phyloP scores from a whole-genome alignment of 2,329 filamentous ascomycete species.

The Pestalotiopsis sp. region DNA sequence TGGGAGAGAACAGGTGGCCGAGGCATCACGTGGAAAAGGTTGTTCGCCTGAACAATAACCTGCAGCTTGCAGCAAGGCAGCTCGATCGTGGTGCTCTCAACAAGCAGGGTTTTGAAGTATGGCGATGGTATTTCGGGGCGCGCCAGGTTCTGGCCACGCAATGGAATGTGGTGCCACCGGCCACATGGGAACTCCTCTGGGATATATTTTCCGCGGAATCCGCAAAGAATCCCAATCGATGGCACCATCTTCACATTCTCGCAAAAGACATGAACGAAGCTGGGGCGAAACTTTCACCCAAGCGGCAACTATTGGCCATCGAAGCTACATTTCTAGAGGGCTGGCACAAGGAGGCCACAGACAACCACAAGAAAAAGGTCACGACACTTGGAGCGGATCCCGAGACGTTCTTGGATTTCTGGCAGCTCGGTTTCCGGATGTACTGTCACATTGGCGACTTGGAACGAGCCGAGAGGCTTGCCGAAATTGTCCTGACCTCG shows the following conservation, averaged over 20 bases:
- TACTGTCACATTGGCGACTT: slow-evolving; percentile 59
- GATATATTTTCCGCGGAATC: slow-evolving; percentile 56
- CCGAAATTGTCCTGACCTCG: slow-evolving; percentile 53
- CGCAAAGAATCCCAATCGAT: slow-evolving; percentile 54
- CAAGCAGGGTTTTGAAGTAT: slow-evolving; percentile 31
- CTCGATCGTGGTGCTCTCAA: slow-evolving; percentile 4
- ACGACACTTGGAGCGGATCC: slow-evolving; percentile 52
- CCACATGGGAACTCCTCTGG: slow-evolving; percentile 71
- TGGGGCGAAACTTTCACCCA: slow-evolving; percentile 54
- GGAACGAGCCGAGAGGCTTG: slow-evolving; percentile 60
- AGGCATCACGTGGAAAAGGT: background rate
- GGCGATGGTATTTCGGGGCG: slow-evolving; percentile 53
- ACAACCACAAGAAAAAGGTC: slow-evolving; percentile 64
- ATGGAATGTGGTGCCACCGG: slow-evolving; percentile 59
- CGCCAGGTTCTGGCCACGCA: slow-evolving; percentile 45
- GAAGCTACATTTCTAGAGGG: slow-evolving; percentile 69
- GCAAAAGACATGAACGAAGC: slow-evolving; percentile 67
- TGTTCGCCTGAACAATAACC: slow-evolving; percentile 26
- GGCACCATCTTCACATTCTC: slow-evolving; percentile 64
- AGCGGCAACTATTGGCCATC: slow-evolving; percentile 68
- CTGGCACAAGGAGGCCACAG: slow-evolving; percentile 60
- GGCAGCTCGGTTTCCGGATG: slow-evolving; percentile 69
- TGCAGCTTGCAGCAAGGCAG: slow-evolving; percentile 25
- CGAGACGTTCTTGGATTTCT: slow-evolving; percentile 57
- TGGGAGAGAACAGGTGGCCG: background rate